phyloP scores from a whole-genome alignment of 768 basidiomycete genomes.

The Auriculariales sp. region DNA sequence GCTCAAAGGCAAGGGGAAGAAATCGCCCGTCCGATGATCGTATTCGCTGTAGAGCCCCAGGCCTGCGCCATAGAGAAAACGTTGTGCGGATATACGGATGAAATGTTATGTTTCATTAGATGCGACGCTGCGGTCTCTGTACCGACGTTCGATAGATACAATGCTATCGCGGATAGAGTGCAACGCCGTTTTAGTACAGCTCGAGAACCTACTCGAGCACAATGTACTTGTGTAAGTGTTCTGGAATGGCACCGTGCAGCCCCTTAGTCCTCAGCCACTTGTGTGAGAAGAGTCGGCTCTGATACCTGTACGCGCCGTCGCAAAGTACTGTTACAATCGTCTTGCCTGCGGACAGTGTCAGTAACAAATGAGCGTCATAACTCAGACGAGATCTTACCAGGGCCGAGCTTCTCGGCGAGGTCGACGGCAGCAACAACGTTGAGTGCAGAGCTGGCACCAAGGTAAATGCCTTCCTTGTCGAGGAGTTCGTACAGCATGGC shows the following conservation, averaged over 20 bases:
- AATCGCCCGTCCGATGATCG: too few relatives aligned
- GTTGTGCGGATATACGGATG: too few relatives aligned
- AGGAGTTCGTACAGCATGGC: slow-evolving; percentile 87
- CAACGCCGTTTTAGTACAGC: too few relatives aligned
- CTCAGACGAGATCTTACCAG: slow-evolving; percentile 37
- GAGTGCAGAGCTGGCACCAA: slow-evolving; percentile 86
- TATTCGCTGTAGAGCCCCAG: too few relatives aligned
- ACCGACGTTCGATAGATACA: too few relatives aligned
- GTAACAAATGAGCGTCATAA: background rate
- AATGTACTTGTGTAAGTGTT: slow-evolving; percentile 74
- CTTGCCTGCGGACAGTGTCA: slow-evolving; percentile 34
- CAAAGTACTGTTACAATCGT: slow-evolving; percentile 80
- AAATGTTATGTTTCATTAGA: too few relatives aligned
- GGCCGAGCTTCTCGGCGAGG: slow-evolving; percentile 71
- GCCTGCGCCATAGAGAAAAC: too few relatives aligned
- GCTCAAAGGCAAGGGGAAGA: too few relatives aligned
- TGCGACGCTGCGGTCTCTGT: too few relatives aligned
- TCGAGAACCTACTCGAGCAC: slow-evolving; percentile 64
- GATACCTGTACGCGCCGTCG: slow-evolving; percentile 96
- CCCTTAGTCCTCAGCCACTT: slow-evolving; percentile 79
- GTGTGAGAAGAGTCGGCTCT: slow-evolving; percentile 89
- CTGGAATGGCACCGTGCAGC: slow-evolving; percentile 64
- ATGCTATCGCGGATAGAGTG: too few relatives aligned
- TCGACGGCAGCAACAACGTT: slow-evolving; percentile 92
- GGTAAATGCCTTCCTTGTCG: slow-evolving; percentile 83